Percentiles rank a stretch among this genome's conserved stretches.
phyloP scores from a whole-genome alignment of 345 rosid genomes.

The Gossypium bickii region DNA sequence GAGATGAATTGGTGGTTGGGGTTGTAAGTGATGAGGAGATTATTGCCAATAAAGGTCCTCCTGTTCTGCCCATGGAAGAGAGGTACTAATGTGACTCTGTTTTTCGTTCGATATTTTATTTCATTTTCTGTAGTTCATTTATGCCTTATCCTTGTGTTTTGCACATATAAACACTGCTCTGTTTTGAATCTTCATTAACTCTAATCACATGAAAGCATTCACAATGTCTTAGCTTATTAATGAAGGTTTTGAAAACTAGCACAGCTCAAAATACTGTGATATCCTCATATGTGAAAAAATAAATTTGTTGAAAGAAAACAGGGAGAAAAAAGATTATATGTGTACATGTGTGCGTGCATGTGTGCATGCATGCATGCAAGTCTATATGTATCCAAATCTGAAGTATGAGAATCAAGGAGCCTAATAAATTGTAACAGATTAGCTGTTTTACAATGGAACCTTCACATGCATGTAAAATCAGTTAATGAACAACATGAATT shows the following conservation, averaged over 20 bases:
- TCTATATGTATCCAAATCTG: not conserved
- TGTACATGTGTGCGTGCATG: not conserved
- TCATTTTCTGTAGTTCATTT: slow-evolving; percentile 2
- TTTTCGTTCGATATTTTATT: not conserved
- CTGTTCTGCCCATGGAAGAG: slow-evolving; percentile 82
- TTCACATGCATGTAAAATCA: not conserved
- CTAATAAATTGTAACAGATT: not conserved
- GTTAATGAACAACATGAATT: not conserved
- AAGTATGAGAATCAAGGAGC: not conserved
- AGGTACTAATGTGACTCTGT: slow-evolving; percentile 39
- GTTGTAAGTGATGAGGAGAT: slow-evolving; percentile 95
- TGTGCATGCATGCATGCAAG: not conserved
- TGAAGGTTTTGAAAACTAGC: not conserved
- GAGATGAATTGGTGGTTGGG: slow-evolving; percentile 90
- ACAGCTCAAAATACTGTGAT: not conserved
- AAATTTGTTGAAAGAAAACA: not conserved
- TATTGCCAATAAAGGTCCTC: slow-evolving; percentile 89
- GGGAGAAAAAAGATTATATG: not conserved
- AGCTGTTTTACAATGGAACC: not conserved
- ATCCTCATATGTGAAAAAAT: not conserved
- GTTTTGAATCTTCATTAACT: not conserved
- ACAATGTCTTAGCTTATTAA: not conserved
- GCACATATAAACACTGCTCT: not conserved
- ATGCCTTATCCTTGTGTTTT: not conserved
- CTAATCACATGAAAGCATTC: not conserved